A percentile compares a stretch with the other conserved stretches of the same genome.
phyloP scores from a whole-genome alignment of 768 basidiomycete genomes.

The Suillus hirtellus region DNA sequence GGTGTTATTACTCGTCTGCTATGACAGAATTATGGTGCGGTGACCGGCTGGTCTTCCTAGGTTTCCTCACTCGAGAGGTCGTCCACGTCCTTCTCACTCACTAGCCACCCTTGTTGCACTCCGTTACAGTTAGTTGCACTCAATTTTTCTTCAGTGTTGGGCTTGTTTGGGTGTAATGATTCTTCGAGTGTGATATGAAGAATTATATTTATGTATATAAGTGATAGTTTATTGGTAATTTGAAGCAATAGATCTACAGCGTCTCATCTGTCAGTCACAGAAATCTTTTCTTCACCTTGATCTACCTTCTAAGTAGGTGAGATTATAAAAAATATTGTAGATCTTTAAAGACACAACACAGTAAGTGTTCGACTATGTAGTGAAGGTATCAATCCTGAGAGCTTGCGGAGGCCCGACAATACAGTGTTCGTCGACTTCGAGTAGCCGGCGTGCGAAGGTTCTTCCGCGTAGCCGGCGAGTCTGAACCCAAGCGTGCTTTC shows the following conservation, averaged over 20 bases:
- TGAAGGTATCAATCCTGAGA: not conserved
- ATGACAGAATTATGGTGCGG: conserved; percentile 31
- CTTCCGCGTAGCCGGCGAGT: not conserved
- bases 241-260: not conserved
- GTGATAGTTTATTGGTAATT: not conserved
- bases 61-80: not conserved
- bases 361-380: not conserved
- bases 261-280: not conserved
- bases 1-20: conserved; percentile 73
- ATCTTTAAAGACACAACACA: not conserved
- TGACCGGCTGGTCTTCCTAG: not conserved
- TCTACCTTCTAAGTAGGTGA: not conserved
- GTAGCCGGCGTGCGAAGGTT: not conserved
- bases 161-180: not conserved
- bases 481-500: not conserved
- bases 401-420: not conserved
- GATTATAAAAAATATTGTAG: not conserved
- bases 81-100: not conserved
- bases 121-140: not conserved
- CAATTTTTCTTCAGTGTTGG: not conserved
- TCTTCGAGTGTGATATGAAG: too few species aligned
- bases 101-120: not conserved
- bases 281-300: too few species aligned
- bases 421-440: not conserved
- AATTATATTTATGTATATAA: not conserved